Conservation (phyloP, 2,329 filamentous ascomycete species). For the Aspergillus clavatus region DNA sequence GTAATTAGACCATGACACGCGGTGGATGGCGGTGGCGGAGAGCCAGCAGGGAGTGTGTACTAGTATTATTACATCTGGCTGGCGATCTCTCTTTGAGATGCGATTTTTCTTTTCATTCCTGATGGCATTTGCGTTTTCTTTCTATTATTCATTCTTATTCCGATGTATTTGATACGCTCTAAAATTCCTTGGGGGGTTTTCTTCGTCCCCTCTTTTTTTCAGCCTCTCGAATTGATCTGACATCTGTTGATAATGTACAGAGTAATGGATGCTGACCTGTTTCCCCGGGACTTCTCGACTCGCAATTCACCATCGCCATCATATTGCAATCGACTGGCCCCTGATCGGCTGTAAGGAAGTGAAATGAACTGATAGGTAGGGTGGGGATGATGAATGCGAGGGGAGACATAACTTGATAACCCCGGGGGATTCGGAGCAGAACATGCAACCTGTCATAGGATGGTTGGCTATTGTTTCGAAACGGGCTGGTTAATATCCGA, state of each 20-base stretch:
- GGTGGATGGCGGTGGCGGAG: not conserved
- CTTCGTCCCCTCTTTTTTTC: conserved; percentile 6
- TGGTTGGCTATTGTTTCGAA: not conserved
- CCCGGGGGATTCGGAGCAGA: not conserved
- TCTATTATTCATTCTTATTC: conserved; percentile 12
- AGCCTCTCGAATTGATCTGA: conserved; percentile 1
- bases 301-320: no score
- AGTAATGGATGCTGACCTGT: not conserved
- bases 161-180: conserved; percentile 23
- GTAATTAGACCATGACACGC: not conserved
- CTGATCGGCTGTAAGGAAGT: not conserved
- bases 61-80: conserved; percentile 13
- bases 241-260: not conserved
- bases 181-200: conserved; percentile 4
- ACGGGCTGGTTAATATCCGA: no score
- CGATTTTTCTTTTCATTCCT: conserved; percentile 6
- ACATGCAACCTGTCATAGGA: not conserved
- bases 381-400: not conserved
- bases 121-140: no score
- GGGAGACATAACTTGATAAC: not conserved
- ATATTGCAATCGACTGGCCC: not conserved
- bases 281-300: no score
- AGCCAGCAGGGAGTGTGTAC: not conserved
- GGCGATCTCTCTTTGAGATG: conserved; percentile 11
- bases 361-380: not conserved